Evolutionary conservation across 1,139 yeast genomes (phyloP).

Genomic region (Yamadazyma oceani): DNA sequence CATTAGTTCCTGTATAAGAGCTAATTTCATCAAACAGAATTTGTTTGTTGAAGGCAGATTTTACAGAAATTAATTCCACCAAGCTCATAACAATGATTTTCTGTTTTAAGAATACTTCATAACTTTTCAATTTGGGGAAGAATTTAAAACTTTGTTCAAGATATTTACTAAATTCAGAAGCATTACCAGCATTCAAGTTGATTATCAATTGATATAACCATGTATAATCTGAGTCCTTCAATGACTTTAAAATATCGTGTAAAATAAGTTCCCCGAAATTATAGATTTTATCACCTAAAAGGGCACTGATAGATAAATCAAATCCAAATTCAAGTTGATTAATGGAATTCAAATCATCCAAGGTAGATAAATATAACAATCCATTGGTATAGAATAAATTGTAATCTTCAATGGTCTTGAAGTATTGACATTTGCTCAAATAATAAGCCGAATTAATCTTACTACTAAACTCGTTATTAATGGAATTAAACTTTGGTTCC

Average conservation of each 20-base stretch:
- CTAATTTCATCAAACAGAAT: conserved; percentile 75
- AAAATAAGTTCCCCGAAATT: conserved; percentile 93
- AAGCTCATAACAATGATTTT: conserved; percentile 91
- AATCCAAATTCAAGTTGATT: conserved; percentile 56
- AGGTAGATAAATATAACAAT: conserved; percentile 49
- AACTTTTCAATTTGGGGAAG: conserved; percentile 59
- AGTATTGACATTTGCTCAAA: conserved; percentile 75
- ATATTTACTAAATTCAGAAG: conserved; percentile 57
- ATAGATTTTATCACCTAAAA: conserved; percentile 88
- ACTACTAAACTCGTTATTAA: conserved; percentile 55
- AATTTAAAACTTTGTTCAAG: conserved; percentile 37
- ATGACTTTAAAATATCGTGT: conserved; percentile 69
- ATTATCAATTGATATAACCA: conserved; percentile 78
- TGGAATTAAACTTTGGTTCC: conserved; percentile 36
- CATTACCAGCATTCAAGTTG: conserved; percentile 77
- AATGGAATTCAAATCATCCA: conserved; percentile 40
- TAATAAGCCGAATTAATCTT: conserved; percentile 82
- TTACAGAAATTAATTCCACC: conserved; percentile 80
- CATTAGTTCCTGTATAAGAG: conserved; percentile 62
- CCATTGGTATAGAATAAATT: conserved; percentile 73
- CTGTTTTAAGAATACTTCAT: conserved; percentile 74
- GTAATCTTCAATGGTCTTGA: conserved; percentile 74
- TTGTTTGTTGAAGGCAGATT: conserved; percentile 72
- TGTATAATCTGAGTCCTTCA: conserved; percentile 41
- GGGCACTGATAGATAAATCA: conserved; percentile 82